Conservation (phyloP, 306 rosid species). For the Vigna hirtella region DNA sequence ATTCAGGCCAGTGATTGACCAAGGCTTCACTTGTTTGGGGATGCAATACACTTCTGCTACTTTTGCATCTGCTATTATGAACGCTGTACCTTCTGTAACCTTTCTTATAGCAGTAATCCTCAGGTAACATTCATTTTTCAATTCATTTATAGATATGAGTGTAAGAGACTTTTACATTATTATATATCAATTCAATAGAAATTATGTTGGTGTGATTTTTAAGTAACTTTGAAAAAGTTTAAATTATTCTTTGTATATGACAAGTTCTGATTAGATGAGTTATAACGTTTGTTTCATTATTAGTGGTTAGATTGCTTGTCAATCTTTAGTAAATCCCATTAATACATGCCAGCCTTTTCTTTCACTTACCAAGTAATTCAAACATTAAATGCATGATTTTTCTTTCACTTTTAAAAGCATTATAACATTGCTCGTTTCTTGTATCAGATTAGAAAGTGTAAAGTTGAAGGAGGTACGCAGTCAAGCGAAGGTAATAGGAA, state of each 20-base stretch:
- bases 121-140: conserved; percentile 44
- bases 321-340: not conserved
- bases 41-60: conserved; percentile 79
- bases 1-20: conserved; percentile 72
- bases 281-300: too few species aligned
- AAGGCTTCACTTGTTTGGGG: conserved; percentile 69
- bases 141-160: not conserved
- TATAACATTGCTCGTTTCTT: not conserved
- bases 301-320: not conserved
- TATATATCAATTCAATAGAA: too few species aligned
- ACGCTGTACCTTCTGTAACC: conserved; percentile 78
- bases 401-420: not conserved
- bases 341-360: too few species aligned
- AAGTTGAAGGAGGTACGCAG: conserved; percentile 54
- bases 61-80: conserved; percentile 70
- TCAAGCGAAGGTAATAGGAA: conserved; percentile 63
- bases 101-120: conserved; percentile 63
- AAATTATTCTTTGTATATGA: too few species aligned
- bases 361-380: not conserved
- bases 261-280: too few species aligned
- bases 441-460: conserved; percentile 44
- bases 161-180: too few species aligned
- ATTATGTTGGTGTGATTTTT: too few species aligned
- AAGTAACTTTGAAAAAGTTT: too few species aligned
- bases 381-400: not conserved